A percentile compares a stretch with the other conserved stretches of the same genome.
Evolutionary conservation across 2,329 filamentous ascomycete genomes (phyloP).

Genomic region (Cladophialophora immunda): DNA sequence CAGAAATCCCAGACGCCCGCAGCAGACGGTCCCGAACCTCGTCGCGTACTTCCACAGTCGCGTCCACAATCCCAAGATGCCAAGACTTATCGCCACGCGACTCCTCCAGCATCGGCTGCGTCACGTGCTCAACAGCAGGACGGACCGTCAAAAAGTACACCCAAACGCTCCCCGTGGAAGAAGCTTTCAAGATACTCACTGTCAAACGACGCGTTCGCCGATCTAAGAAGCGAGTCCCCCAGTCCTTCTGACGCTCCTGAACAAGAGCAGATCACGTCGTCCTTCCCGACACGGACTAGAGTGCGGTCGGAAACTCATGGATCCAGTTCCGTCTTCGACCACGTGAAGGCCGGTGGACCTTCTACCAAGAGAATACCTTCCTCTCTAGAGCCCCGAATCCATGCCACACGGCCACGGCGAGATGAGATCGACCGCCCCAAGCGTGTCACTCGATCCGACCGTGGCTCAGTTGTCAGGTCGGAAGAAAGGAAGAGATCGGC

Average conservation of each 20-base stretch:
- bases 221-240: background rate
- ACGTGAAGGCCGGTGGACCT: background rate
- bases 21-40: background rate
- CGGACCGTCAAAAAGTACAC: background rate
- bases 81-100: background rate
- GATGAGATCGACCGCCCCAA: background rate
- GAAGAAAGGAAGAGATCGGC: too few species aligned
- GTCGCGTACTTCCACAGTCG: background rate
- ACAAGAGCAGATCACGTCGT: background rate
- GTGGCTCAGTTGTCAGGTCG: background rate
- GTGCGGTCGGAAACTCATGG: background rate
- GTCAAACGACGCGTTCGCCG: background rate
- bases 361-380: background rate
- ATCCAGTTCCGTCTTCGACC: background rate
- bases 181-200: background rate
- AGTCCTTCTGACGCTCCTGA: background rate
- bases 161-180: background rate
- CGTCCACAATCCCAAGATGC: background rate
- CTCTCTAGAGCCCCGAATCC: background rate
- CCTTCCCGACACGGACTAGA: background rate
- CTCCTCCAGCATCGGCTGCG: background rate
- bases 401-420: background rate
- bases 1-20: slow-evolving; percentile 24
- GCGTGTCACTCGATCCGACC: background rate
- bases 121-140: background rate